phyloP scores from a whole-genome alignment of 75 land plant species.

The Cupressus sempervirens region DNA sequence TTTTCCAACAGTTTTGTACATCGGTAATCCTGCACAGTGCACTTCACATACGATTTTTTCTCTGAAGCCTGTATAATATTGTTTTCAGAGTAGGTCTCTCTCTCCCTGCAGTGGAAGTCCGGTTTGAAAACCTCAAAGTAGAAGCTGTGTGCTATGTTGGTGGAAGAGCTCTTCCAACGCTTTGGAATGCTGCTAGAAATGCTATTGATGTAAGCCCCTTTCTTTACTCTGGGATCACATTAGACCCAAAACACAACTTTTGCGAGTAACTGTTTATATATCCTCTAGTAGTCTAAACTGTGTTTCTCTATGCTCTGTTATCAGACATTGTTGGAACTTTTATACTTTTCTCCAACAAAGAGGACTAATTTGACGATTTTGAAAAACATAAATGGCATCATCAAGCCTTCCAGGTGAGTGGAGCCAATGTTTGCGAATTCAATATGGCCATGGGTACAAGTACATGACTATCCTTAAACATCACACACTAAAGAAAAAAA shows the following conservation, averaged over 20 bases:
- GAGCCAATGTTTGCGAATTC: not conserved
- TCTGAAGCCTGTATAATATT: slow-evolving; percentile 5
- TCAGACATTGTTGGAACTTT: slow-evolving; percentile 6
- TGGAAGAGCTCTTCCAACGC: slow-evolving; percentile 44
- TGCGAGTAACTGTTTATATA: not conserved
- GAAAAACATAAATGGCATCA: slow-evolving; percentile 27
- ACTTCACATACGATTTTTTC: not conserved
- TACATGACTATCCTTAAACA: too few species aligned
- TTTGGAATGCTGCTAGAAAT: slow-evolving; percentile 24
- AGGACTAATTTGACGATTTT: slow-evolving; percentile 25
- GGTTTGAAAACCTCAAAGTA: slow-evolving; percentile 39
- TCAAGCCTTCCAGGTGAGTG: slow-evolving; percentile 33
- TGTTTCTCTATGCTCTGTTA: not conserved
- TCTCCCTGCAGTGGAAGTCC: slow-evolving; percentile 45
- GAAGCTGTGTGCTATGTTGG: slow-evolving; percentile 34
- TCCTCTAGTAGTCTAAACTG: not conserved
- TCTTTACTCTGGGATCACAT: not conserved
- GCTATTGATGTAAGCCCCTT: slow-evolving; percentile 21
- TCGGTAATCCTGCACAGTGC: not conserved
- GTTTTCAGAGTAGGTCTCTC: slow-evolving; percentile 46
- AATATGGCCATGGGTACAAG: not conserved
- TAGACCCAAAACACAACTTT: not conserved
- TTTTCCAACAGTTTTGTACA: not conserved
- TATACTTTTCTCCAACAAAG: slow-evolving; percentile 25
- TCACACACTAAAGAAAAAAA: too few species aligned